A percentile compares a stretch with the other conserved stretches of the same genome.
Conservation (phyloP, 2,329 filamentous ascomycete species). For the Aspergillus sp. region DNA sequence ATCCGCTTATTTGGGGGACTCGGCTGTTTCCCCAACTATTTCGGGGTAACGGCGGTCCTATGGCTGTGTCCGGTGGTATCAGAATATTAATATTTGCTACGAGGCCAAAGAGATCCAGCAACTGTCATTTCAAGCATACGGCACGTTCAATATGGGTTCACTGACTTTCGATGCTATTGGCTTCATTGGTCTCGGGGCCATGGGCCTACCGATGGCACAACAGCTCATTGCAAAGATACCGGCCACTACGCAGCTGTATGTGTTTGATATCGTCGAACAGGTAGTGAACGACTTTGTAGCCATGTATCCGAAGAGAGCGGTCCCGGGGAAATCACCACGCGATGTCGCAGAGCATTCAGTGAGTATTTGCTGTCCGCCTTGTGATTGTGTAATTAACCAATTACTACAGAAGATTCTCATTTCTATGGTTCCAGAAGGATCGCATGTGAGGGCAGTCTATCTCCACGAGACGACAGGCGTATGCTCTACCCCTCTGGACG, state of each 20-base stretch:
- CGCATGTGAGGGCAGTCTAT: background rate
- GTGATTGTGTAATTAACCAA: background rate
- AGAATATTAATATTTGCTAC: background rate
- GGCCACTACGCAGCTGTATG: conserved; percentile 30
- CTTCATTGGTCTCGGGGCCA: conserved; percentile 56
- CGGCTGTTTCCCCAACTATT: too few relatives aligned
- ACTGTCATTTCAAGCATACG: too few relatives aligned
- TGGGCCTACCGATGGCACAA: conserved; percentile 54
- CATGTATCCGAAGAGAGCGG: background rate
- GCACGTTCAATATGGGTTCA: background rate
- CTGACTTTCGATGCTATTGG: conserved; percentile 14
- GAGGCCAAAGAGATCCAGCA: background rate
- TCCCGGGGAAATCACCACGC: background rate
- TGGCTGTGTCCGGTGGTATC: too few relatives aligned
- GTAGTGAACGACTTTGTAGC: background rate
- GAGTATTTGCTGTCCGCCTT: background rate
- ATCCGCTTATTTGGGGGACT: too few relatives aligned
- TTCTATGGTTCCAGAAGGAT: background rate
- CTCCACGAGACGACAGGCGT: background rate
- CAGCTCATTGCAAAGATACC: conserved; percentile 47
- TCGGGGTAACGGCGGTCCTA: too few relatives aligned
- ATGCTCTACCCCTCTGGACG: background rate
- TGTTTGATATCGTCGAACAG: background rate
- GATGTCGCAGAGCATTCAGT: background rate
- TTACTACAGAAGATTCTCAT: background rate